Percentiles rank a stretch among this genome's conserved stretches.
These are phyloP conservation scores for Colletotrichum lindemuthianum DNA, from an alignment of 2,329 filamentous ascomycete genomes.

Conservation along the genomic window DNA sequence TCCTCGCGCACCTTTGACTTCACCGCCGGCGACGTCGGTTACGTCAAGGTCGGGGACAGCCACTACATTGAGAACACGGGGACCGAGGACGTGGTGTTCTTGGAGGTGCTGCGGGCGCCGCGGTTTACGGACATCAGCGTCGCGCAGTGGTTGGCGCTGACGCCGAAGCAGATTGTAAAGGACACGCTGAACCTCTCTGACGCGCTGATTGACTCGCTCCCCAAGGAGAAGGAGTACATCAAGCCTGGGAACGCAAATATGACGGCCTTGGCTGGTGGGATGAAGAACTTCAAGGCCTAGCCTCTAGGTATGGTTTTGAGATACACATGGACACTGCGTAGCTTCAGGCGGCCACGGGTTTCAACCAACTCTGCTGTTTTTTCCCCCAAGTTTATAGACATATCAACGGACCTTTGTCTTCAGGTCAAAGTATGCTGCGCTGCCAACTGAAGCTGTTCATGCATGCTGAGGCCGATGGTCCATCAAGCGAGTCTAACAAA, in stretches of 20 bases:
- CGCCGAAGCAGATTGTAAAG: constrained; percentile 65
- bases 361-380: background rate
- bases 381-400: no score
- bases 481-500: background rate
- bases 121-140: constrained; percentile 65
- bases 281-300: constrained; percentile 17
- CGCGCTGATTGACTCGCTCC: constrained; percentile 47
- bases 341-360: background rate
- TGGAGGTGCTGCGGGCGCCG: constrained; percentile 67
- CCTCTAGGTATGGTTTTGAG: background rate
- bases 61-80: constrained; percentile 73
- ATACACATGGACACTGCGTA: background rate
- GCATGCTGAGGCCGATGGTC: background rate
- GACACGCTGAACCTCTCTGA: constrained; percentile 61
- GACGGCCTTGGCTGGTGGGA: constrained; percentile 41
- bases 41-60: constrained; percentile 62
- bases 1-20: constrained; percentile 67
- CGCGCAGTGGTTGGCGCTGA: constrained; percentile 68
- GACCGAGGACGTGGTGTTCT: constrained; percentile 64
- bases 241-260: constrained; percentile 53
- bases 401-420: no score
- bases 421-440: no score
- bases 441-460: no score
- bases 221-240: constrained; percentile 54
- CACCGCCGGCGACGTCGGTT: constrained; percentile 67